Percentiles rank a stretch among this genome's conserved stretches.
These are phyloP conservation scores for Magnaporthiopsis incrustans DNA, from an alignment of 2,329 filamentous ascomycete species.

Conservation along the genomic window DNA sequence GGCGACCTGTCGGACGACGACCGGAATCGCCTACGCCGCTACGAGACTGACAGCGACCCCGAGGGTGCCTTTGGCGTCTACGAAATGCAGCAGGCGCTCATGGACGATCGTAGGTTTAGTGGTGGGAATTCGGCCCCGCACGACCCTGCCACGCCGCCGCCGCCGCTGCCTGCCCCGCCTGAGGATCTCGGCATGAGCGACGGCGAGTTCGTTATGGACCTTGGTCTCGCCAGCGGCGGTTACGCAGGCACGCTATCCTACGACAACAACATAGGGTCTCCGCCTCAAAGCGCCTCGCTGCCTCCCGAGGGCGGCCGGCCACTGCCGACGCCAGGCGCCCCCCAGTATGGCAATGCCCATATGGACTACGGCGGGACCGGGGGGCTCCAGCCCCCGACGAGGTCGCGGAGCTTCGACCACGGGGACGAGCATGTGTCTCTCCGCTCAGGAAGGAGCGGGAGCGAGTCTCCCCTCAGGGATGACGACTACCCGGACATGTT, in stretches of 20 bases:
- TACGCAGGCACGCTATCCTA: conserved; percentile 48
- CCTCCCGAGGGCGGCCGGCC: conserved; percentile 37
- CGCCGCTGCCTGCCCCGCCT: conserved; percentile 35
- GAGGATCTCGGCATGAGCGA: conserved; percentile 54
- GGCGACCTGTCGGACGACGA: conserved; percentile 40
- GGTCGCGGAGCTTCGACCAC: conserved; percentile 81
- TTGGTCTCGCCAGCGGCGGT: conserved; percentile 67
- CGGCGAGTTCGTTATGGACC: conserved; percentile 68
- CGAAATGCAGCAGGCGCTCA: conserved; percentile 77
- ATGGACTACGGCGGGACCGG: conserved; percentile 90
- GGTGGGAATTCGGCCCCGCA: conserved; percentile 25
- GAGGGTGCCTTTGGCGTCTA: conserved; percentile 79
- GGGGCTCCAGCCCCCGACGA: conserved; percentile 68
- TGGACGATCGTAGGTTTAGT: conserved; percentile 61
- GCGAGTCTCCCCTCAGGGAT: conserved; percentile 59
- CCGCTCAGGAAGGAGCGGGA: conserved; percentile 47
- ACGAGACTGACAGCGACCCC: conserved; percentile 73
- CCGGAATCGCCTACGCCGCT: conserved; percentile 37
- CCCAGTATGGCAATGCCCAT: conserved; percentile 47
- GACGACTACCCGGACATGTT: conserved; percentile 82
- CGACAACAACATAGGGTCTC: conserved; percentile 38
- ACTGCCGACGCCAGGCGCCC: conserved; percentile 37
- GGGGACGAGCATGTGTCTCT: conserved; percentile 64
- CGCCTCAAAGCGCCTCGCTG: conserved; percentile 27
- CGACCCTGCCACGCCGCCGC: conserved; percentile 13